These are phyloP conservation scores for Plectosphaerella plurivora DNA, from an alignment of 2,329 filamentous ascomycete species.

Conservation along the genomic window DNA sequence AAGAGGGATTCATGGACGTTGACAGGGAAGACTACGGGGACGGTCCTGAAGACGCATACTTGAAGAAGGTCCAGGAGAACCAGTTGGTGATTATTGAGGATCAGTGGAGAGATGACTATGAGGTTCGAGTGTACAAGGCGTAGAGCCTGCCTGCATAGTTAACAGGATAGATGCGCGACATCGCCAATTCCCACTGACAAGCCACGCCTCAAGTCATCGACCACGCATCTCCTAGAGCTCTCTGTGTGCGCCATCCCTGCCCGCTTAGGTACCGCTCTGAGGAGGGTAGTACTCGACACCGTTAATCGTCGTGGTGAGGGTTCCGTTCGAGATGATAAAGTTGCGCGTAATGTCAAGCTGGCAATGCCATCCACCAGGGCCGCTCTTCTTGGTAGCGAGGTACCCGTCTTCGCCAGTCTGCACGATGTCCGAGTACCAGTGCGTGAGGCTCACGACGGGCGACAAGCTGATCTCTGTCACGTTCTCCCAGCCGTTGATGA, in stretches of 20 bases:
- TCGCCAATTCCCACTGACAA: too few species aligned
- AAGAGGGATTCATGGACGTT: conserved; percentile 34
- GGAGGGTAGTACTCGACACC: conserved; percentile 31
- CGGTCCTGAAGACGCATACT: conserved; percentile 26
- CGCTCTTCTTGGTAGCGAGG: conserved; percentile 29
- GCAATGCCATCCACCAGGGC: conserved; percentile 30
- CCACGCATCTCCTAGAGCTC: too few species aligned
- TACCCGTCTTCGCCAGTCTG: conserved; percentile 19
- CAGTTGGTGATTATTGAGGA: conserved; percentile 37
- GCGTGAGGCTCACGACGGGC: conserved; percentile 17
- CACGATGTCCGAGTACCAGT: conserved; percentile 33
- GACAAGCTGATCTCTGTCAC: conserved; percentile 18
- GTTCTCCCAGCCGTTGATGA: conserved; percentile 28
- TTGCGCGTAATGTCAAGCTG: conserved; percentile 31
- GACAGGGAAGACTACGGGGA: conserved; percentile 29
- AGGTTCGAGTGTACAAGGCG: conserved; percentile 26
- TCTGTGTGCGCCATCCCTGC: neutral
- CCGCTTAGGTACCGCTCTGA: conserved; percentile 21
- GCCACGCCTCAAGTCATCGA: too few species aligned
- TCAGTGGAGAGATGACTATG: conserved; percentile 30
- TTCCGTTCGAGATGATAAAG: conserved; percentile 34
- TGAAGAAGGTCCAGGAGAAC: conserved; percentile 29
- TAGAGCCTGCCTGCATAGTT: neutral
- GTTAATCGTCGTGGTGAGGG: conserved; percentile 29
- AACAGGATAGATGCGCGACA: too few species aligned